A percentile compares a stretch with the other conserved stretches of the same genome.
Conservation (phyloP, 495 filamentous ascomycete species). For the Penicillium pancosmium region DNA sequence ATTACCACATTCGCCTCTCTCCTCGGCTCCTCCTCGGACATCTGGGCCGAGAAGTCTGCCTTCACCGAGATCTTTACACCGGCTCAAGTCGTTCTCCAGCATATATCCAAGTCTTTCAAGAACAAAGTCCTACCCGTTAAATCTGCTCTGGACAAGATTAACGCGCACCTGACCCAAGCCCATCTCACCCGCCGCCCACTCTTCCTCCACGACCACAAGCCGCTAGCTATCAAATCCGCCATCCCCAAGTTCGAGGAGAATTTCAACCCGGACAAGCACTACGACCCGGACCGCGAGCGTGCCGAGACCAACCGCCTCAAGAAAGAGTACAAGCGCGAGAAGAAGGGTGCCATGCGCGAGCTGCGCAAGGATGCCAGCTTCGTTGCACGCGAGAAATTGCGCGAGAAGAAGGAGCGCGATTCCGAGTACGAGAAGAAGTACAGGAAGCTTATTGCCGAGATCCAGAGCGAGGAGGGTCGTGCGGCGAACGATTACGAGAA, state of each 20-base stretch:
- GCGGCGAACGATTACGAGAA: constrained; percentile 88
- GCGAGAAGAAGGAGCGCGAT: constrained; percentile 90
- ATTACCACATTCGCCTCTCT: constrained; percentile 59
- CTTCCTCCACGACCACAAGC: constrained; percentile 84
- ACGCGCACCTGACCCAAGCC: constrained; percentile 54
- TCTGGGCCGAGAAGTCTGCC: constrained; percentile 68
- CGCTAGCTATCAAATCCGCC: constrained; percentile 81
- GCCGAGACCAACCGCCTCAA: constrained; percentile 77
- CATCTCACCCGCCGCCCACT: constrained; percentile 71
- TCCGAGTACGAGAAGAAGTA: constrained; percentile 92
- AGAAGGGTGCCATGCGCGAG: constrained; percentile 93
- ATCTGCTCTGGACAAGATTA: constrained; percentile 45
- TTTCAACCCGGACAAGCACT: constrained; percentile 93
- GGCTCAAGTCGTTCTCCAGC: constrained; percentile 53
- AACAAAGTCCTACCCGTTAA: constrained; percentile 52
- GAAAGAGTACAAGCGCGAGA: constrained; percentile 90
- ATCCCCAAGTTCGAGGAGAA: constrained; percentile 96
- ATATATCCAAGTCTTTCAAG: constrained; percentile 55
- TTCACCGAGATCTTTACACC: constrained; percentile 75
- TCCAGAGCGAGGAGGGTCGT: constrained; percentile 88
- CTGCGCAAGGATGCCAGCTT: constrained; percentile 93
- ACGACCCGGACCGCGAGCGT: constrained; percentile 89
- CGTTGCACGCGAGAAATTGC: constrained; percentile 82
- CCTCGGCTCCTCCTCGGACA: constrained; percentile 59
- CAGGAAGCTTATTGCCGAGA: constrained; percentile 86